Percentiles rank a stretch among this genome's conserved stretches.
These are phyloP conservation scores for Inosperma sp. DNA, from an alignment of 768 basidiomycete species.

Conservation along the genomic window DNA sequence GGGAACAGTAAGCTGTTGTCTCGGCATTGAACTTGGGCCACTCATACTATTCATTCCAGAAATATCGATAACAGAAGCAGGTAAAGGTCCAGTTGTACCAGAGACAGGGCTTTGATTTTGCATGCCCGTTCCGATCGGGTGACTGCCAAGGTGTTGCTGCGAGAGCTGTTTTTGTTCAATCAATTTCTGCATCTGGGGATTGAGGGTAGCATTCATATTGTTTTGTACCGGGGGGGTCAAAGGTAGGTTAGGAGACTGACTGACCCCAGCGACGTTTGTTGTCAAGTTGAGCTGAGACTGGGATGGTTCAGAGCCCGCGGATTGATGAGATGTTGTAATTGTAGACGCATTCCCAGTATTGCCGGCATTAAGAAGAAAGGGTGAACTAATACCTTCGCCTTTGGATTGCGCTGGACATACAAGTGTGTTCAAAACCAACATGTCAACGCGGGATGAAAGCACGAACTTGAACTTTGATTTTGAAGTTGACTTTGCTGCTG, in stretches of 20 bases:
- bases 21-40: constrained; percentile 8
- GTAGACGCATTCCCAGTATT: too few species aligned
- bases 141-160: not conserved
- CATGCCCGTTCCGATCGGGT: not conserved
- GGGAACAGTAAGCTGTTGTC: constrained; percentile 14
- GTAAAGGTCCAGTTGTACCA: not conserved
- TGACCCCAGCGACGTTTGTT: not conserved
- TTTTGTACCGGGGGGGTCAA: not conserved
- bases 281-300: not conserved
- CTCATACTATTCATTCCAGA: not conserved
- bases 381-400: too few species aligned
- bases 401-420: too few species aligned
- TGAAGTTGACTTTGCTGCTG: too few species aligned
- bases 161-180: constrained; percentile 40
- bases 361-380: too few species aligned
- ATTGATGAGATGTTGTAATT: too few species aligned
- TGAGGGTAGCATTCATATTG: constrained; percentile 13
- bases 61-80: not conserved
- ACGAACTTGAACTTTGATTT: too few species aligned
- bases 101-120: not conserved
- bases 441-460: too few species aligned
- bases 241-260: not conserved
- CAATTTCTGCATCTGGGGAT: constrained; percentile 46
- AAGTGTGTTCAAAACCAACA: too few species aligned
- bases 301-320: not conserved